Percentiles rank a stretch among this genome's conserved stretches.
Evolutionary conservation across 148 eudicot species (phyloP).

Genomic region (Vaccinium macrocarpon): DNA sequence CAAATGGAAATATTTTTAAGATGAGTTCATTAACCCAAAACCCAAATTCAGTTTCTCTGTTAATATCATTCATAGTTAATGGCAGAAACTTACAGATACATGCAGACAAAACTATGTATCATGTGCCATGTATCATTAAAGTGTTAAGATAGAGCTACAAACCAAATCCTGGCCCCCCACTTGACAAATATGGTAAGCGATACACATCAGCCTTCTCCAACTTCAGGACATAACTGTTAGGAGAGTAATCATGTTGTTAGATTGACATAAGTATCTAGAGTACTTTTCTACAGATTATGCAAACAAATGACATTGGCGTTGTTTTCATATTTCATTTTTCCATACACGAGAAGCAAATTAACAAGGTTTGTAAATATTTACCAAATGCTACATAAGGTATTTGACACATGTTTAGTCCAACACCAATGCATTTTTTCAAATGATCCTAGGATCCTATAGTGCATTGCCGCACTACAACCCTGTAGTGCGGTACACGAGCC

Average conservation of each 20-base stretch:
- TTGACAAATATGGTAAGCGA: constrained; percentile 80
- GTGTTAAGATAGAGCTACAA: constrained; percentile 32
- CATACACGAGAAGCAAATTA: background rate
- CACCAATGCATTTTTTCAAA: background rate
- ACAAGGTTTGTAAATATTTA: background rate
- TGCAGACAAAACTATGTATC: background rate
- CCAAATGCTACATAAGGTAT: background rate
- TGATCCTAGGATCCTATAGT: no score
- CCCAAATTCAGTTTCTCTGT: constrained; percentile 1
- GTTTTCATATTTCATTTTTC: background rate
- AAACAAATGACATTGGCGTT: background rate
- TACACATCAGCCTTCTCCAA: constrained; percentile 97
- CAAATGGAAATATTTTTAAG: background rate
- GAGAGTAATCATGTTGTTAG: constrained; percentile 21
- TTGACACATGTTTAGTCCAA: background rate
- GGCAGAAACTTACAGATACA: background rate
- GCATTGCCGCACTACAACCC: no score
- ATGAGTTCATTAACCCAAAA: background rate
- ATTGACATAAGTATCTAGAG: background rate
- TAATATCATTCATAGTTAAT: background rate
- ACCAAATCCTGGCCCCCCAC: constrained; percentile 99
- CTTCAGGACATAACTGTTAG: constrained; percentile 83
- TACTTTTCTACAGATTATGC: background rate
- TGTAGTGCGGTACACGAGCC: no score
- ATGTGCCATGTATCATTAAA: background rate